Evolutionary conservation across 352 stramenopile species (phyloP).

Genomic region (Globisporangium solare): DNA sequence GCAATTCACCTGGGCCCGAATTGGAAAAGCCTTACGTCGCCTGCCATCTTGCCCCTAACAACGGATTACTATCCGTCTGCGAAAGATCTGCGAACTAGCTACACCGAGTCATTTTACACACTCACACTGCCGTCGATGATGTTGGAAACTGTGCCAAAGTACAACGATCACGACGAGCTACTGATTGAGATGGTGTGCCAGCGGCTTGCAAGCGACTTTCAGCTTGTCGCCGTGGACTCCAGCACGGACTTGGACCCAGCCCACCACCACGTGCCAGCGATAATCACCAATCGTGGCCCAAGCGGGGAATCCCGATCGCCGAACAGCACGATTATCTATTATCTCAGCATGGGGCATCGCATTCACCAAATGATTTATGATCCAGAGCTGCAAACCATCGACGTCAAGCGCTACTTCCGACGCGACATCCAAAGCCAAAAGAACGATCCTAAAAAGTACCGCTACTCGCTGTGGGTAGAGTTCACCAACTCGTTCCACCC

Average conservation of each 20-base stretch:
- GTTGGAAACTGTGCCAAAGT: conserved; percentile 47
- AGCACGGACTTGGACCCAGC: neutral
- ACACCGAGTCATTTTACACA: conserved; percentile 82
- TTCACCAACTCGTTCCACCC: conserved; percentile 65
- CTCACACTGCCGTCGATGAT: conserved; percentile 51
- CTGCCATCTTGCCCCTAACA: conserved; percentile 90
- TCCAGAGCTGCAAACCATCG: conserved; percentile 60
- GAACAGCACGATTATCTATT: conserved; percentile 32
- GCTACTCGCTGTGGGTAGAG: conserved; percentile 68
- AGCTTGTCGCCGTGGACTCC: conserved; percentile 40
- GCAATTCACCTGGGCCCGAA: conserved; percentile 87
- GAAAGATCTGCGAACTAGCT: conserved; percentile 57
- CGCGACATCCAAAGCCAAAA: conserved; percentile 23
- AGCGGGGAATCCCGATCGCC: conserved; percentile 10
- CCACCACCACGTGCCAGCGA: neutral
- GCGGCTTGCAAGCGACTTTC: conserved; percentile 69
- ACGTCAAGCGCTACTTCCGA: conserved; percentile 75
- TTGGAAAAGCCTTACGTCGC: conserved; percentile 94
- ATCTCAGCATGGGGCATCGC: conserved; percentile 75
- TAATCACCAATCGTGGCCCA: neutral
- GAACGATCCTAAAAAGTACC: conserved; percentile 44
- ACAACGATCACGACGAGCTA: conserved; percentile 62
- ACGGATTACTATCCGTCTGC: conserved; percentile 85
- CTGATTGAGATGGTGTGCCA: conserved; percentile 83
- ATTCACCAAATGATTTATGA: conserved; percentile 84